Conservation (phyloP, 31 red algal genomes). For the Porphyra umbilicalis region DNA sequence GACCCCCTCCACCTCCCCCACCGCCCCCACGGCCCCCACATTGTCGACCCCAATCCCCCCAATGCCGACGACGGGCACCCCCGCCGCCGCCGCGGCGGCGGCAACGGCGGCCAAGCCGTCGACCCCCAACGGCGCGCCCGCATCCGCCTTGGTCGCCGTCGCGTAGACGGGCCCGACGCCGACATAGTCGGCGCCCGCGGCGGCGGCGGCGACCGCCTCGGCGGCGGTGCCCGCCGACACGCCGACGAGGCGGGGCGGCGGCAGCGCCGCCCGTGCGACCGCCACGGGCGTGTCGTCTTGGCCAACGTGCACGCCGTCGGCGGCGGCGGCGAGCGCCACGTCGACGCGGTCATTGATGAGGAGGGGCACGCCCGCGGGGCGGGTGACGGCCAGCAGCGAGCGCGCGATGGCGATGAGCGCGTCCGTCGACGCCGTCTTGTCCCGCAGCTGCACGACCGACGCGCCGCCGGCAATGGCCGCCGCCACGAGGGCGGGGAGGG, state of each 20-base stretch:
- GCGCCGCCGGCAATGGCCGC: conserved; percentile 3
- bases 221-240: conserved; percentile 63
- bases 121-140: conserved; percentile 54
- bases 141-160: conserved; percentile 63
- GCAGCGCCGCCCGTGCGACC: conserved; percentile 28
- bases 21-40: background rate
- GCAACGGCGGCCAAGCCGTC: conserved; percentile 8
- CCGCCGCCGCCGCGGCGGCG: conserved; percentile 21
- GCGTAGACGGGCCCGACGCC: conserved; percentile 68
- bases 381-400: conserved; percentile 32
- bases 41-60: conserved; percentile 16
- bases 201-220: conserved; percentile 30
- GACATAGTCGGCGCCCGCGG: conserved; percentile 58
- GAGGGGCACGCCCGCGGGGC: conserved; percentile 24
- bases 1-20: conserved; percentile 1
- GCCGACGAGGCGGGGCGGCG: conserved; percentile 36
- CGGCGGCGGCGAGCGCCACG: conserved; percentile 50
- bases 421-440: conserved; percentile 19
- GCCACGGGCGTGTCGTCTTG: conserved; percentile 69
- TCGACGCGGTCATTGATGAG: conserved; percentile 80
- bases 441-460: conserved; percentile 30
- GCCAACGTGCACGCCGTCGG: conserved; percentile 90
- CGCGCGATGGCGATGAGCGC: conserved; percentile 16
- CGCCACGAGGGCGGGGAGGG: background rate
- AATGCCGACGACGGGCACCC: conserved; percentile 39